Base-by-base conservation (phyloP, 2,329 filamentous ascomycete genomes). In the Aspergillus thermomutatus region DNA sequence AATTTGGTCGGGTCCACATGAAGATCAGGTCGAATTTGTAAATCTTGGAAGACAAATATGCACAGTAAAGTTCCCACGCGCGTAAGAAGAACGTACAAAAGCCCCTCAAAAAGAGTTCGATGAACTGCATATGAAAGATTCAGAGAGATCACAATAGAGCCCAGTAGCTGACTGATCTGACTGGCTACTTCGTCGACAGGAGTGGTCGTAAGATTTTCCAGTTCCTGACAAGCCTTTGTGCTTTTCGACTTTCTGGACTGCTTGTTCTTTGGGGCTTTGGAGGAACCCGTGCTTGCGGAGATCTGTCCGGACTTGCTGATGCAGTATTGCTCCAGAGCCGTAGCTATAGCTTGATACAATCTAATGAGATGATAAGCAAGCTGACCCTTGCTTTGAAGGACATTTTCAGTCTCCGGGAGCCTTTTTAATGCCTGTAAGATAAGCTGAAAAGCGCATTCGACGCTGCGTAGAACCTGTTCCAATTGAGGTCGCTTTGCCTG, bases 51-150 rank as follows among this genome's bases (percentile, higher is more conserved):
- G 5, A 72, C 65, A 3, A 75, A 71, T 1, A 75, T 59, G 10
- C 72, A 72, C 5, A 80, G 61, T 21, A 78, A 56, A 27, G 68
- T 71, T 0, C 77, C 78, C 14, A 76, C 69, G 9, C 76, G 72
- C 31, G 69, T 60, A 1, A 80, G 61, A 4, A 77, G 54, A 9
- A 71, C 51, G 47, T 66, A 76, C 7, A 79, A 61, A 27, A 75
- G 71, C 0, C 77, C 77, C 64, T 80, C 78, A 17, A 79, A 62
- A 4, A 78, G 56, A 17, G 70, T 62, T 21, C 65, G 63, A 25
- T 76, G 71, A 14, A 64, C 64, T 23, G 57, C 17, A 47, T 62
- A 61, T 1, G 57, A 49, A 7, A 62, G 47, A 47, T 74, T 66
- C 9, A 75, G 61, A 5, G 66, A 69, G 9, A 64, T 51, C 2